Percentiles rank a stretch among this genome's conserved stretches.
Evolutionary conservation across 768 basidiomycete genomes (phyloP).

Genomic region (Mycena rebaudengoi): DNA sequence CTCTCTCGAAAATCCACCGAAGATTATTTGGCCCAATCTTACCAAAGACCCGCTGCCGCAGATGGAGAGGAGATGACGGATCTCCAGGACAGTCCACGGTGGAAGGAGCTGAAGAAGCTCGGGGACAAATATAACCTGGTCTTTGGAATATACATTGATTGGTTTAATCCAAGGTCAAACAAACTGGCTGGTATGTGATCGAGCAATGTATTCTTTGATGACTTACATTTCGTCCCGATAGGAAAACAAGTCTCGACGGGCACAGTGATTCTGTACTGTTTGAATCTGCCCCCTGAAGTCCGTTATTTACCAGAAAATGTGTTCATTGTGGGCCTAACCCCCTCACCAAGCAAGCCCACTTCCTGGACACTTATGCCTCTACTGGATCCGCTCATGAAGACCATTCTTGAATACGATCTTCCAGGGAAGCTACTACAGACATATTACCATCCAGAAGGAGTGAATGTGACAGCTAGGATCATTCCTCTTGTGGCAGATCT

Average conservation of each 20-base stretch:
- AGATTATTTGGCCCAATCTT: slow-evolving; percentile 4
- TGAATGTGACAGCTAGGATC: slow-evolving; percentile 17
- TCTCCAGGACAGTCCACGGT: slow-evolving; percentile 23
- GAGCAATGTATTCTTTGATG: neutral
- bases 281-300: slow-evolving; percentile 36
- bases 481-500: slow-evolving; percentile 28
- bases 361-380: slow-evolving; percentile 14
- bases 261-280: slow-evolving; percentile 29
- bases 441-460: slow-evolving; percentile 23
- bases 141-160: slow-evolving; percentile 33
- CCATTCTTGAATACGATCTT: slow-evolving; percentile 9
- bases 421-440: slow-evolving; percentile 19
- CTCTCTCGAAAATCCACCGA: slow-evolving; percentile 13
- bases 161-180: slow-evolving; percentile 35
- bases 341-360: slow-evolving; percentile 34
- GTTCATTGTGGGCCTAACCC: slow-evolving; percentile 36
- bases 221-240: neutral
- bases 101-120: slow-evolving; percentile 9
- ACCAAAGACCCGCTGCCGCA: slow-evolving; percentile 1
- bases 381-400: slow-evolving; percentile 13
- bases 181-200: slow-evolving; percentile 28
- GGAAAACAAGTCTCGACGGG: slow-evolving; percentile 21
- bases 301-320: slow-evolving; percentile 35
- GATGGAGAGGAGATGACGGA: slow-evolving; percentile 14
- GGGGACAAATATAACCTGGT: slow-evolving; percentile 22